Evolutionary conservation across 2,329 filamentous ascomycete species (phyloP), one percentile per base, ranked within the genome.

Genomic region (Trichoderma aggressivum): DNA sequence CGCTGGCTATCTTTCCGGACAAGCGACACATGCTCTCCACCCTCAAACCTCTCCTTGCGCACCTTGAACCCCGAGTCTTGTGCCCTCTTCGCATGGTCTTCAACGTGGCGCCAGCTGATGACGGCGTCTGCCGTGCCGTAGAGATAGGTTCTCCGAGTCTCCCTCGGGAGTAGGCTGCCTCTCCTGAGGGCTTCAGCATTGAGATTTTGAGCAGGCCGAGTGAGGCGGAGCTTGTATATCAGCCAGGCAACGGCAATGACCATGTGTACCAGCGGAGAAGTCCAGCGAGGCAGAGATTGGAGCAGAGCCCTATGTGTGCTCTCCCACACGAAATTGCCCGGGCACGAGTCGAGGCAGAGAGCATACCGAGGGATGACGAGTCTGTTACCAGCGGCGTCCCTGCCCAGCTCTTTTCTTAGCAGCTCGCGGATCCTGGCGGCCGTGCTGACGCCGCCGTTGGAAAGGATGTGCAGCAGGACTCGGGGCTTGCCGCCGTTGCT

Each of bases 1-100:
- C 86, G 79, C 59, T 79, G 76, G 30, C 78, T 77, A 71, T 88
- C 84, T 0, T 75, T 75, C 72, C 83, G 82, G 71, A 82, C 81
- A 71, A 87, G 86, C 21, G 85, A 82, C 28, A 89, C 86, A 76
- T 89, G 87, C 28, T 79, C 78, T 5, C 83, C 86, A 43, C 81
- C 80, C 32, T 78, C 77, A 66, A 88, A 88, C 74, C 77, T 76
- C 74, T 87, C 87, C 72, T 79, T 75, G 60, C 80, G 77, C 2
- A 87, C 82, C 4, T 70, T 68, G 50, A 84, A 83, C 2, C 84
- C 85, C 10, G 74, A 78, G 7, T 74, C 71, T 34, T 66, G 74
- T 0, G 86, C 85, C 56, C 82, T 78, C 3, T 72, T 75, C 0
- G 84, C 85, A 73, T 89, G 86, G 55, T 74, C 70, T 76, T 88